These are phyloP conservation scores for Fusarium sp. DNA, from an alignment of 2,329 filamentous ascomycete species.

Conservation along the genomic window DNA sequence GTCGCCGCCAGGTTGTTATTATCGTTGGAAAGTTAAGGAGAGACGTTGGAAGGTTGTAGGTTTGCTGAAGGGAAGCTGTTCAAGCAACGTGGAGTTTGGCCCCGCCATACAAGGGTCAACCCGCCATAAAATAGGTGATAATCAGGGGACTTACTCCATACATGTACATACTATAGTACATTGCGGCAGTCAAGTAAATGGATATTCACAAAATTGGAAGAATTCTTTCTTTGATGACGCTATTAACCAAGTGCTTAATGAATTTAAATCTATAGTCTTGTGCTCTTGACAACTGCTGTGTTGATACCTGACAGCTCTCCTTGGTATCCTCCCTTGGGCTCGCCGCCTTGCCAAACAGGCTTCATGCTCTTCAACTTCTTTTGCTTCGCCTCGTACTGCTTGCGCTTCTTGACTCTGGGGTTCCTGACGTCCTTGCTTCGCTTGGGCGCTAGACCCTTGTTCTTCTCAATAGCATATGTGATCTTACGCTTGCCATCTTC, in stretches of 20 bases:
- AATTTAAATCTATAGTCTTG: slow-evolving; percentile 73
- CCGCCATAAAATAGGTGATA: not conserved
- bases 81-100: slow-evolving; percentile 42
- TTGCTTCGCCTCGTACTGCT: slow-evolving; percentile 95
- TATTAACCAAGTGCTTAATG: slow-evolving; percentile 23
- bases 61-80: slow-evolving; percentile 23
- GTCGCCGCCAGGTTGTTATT: not conserved
- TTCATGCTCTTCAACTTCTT: slow-evolving; percentile 94
- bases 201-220: not conserved
- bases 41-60: not conserved
- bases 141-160: slow-evolving; percentile 2
- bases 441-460: slow-evolving; percentile 91
- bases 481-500: slow-evolving; percentile 92
- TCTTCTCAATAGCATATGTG: slow-evolving; percentile 94
- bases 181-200: not conserved
- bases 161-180: not conserved
- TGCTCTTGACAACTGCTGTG: slow-evolving; percentile 89
- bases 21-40: slow-evolving; percentile 8
- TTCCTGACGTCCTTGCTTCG: slow-evolving; percentile 95
- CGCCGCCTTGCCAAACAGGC: slow-evolving; percentile 84
- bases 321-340: slow-evolving; percentile 84
- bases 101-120: slow-evolving; percentile 30
- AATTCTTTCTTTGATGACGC: slow-evolving; percentile 12
- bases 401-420: slow-evolving; percentile 96
- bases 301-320: slow-evolving; percentile 97